Evolutionary conservation across 345 rosid species (phyloP), one percentile per base, ranked within the genome.

Genomic region (Arabis hirsuta): DNA sequence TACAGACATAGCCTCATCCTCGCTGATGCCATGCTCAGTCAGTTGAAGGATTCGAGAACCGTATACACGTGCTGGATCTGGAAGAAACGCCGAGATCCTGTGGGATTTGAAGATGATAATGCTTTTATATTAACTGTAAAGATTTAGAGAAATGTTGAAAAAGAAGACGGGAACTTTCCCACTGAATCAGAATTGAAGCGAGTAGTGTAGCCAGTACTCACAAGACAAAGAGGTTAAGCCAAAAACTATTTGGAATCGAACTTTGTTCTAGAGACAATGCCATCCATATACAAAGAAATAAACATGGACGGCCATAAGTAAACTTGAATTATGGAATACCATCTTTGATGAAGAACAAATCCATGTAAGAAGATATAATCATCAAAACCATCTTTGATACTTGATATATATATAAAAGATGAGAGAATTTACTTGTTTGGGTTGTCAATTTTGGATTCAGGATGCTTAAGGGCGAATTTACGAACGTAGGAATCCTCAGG

Each of bases 401-500:
- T 22, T 55, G 55, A 67, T 16, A 20, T 20, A 20, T 20, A 20
- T 20, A 20, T 50, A 38, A 42, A 64, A 11, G 39, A 36, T 7
- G 73, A 62, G 73, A 62, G 59, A 43, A 20, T 32, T 26, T 88
- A 95, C 99, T 86, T 90, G 86, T 72, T 74, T 57, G 96, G 82
- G 73, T 86, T 96, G 12, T 87, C 78, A 48, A 78, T 53, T 58
- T 81, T 82, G 0, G 95, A 80, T 42, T 67, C 86, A 0, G 90
- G 91, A 79, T 87, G 78, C 78, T 71, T 87, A 73, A 73, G 55
- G 44, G 82, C 84, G 85, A 95, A 91, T 76, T 78, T 88, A 45
- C 83, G 82, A 55, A 84, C 72, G 48, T 89, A 95, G 59, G 84
- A 72, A 81, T 91, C 97, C 74, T 95, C 97, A 0, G 96, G 97